Evolutionary conservation across 1,284 basidiomycete genomes (phyloP).

Genomic region (Peniophora sp.): DNA sequence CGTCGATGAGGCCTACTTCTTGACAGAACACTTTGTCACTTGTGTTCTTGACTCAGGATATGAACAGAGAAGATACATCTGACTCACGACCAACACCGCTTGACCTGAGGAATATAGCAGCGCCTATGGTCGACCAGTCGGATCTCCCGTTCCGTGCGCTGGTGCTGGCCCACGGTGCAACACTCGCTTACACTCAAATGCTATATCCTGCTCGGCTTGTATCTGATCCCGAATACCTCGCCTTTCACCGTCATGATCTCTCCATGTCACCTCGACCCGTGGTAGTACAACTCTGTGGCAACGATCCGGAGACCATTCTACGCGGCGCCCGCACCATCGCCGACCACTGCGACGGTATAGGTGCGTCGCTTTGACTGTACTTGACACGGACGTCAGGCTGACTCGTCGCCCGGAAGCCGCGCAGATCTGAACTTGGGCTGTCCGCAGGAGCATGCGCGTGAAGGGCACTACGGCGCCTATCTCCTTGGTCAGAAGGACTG

Average conservation of each 20-base stretch:
- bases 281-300: conserved; percentile 67
- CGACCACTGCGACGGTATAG: conserved; percentile 55
- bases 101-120: conserved; percentile 20
- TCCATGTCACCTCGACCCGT: conserved; percentile 32
- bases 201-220: conserved; percentile 50
- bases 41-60: too few species aligned
- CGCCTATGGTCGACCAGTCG: conserved; percentile 70
- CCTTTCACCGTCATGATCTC: conserved; percentile 50
- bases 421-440: conserved; percentile 56
- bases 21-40: too few species aligned
- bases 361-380: conserved; percentile 29
- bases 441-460: conserved; percentile 61
- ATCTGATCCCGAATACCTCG: conserved; percentile 51
- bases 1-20: too few species aligned
- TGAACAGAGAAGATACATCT: too few species aligned
- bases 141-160: conserved; percentile 64
- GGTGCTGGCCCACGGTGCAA: conserved; percentile 49
- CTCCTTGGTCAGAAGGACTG: conserved; percentile 63
- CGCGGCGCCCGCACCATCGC: conserved; percentile 51
- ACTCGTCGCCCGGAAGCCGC: conserved; percentile 7
- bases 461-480: conserved; percentile 68
- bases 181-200: conserved; percentile 68
- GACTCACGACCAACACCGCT: background rate
- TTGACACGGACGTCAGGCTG: background rate
- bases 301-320: conserved; percentile 52